phyloP scores from a whole-genome alignment of 768 basidiomycete species.

The Cystofilobasidium bisporidii region DNA sequence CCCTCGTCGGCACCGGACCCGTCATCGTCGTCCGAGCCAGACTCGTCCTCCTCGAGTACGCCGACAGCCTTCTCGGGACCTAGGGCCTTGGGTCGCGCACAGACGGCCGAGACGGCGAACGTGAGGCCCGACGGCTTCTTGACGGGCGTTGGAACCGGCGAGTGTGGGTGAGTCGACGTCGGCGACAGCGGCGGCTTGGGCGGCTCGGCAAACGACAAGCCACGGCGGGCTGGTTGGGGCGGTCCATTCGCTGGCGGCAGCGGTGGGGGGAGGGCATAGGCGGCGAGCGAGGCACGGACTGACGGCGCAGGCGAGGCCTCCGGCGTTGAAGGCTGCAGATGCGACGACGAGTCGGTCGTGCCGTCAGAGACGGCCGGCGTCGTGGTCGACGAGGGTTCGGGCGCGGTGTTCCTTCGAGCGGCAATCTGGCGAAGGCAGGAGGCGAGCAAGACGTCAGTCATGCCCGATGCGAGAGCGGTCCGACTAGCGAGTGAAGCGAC shows the following conservation, averaged over 20 bases:
- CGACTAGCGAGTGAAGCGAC: too few species aligned
- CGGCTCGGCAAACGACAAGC: not conserved
- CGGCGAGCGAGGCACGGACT: not conserved
- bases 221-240: not conserved
- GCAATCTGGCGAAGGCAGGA: not conserved
- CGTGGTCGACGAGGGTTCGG: not conserved
- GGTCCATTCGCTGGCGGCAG: not conserved
- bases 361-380: not conserved
- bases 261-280: not conserved
- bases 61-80: constrained; percentile 28
- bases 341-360: not conserved
- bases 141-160: constrained; percentile 40
- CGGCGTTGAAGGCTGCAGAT: not conserved
- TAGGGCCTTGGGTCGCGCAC: constrained; percentile 2
- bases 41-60: constrained; percentile 19
- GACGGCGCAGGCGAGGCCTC: not conserved
- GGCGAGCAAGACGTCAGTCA: not conserved
- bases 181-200: not conserved
- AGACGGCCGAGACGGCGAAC: constrained; percentile 21
- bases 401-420: not conserved
- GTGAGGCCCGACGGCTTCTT: constrained; percentile 42
- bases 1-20: constrained; percentile 23
- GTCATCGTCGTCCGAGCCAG: constrained; percentile 19
- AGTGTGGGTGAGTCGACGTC: constrained; percentile 34
- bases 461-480: too few species aligned